Evolutionary conservation across 805 yeast species (phyloP), one percentile per base, ranked within the genome.

Genomic region (Wickerhamiella brachini): DNA sequence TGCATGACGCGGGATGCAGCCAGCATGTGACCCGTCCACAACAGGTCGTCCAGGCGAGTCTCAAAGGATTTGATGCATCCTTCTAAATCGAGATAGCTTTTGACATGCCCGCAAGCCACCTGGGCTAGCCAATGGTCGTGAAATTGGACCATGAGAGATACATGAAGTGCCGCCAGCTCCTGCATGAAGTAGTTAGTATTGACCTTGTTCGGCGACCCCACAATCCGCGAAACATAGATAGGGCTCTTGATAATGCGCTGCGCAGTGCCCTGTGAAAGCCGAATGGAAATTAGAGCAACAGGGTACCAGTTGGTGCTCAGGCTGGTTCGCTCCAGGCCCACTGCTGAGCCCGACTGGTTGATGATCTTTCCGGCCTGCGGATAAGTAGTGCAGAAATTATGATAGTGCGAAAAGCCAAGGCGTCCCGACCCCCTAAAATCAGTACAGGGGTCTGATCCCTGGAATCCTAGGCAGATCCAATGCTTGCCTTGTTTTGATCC

Each of bases 401-500:
- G 54, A 45, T 57, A 59, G 20, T 57, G 54, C 9, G 43, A 45
- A 29, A 64, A 47, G 8, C 68, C 69, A 20, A 64, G 54, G 45
- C 26, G 21, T 1, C 69, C 69, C 7, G 64, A 56, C 3, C 67
- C 68, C 12, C 73, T 58, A 48, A 69, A 64, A 51, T 69, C 73
- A 1, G 65, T 61, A 2, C 61, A 51, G 5, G 73, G 73, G 50
- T 67, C 65, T 17, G 54, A 21, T 1, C 71, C 69, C 49, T 69
- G 73, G 56, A 69, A 69, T 5, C 73, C 73, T 7, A 69, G 56
- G 3, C 58, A 54, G 20, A 62, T 65, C 70, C 71, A 69, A 50
- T 65, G 57, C 6, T 52, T 18, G 20, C 41, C 41, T 15, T 15
- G 20, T n/a, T 37, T 37, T 13, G 20, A 9, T 29, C 34, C 34